Evolutionary conservation across 495 filamentous ascomycete species (phyloP).

Genomic region (Penicillium flavigenum): DNA sequence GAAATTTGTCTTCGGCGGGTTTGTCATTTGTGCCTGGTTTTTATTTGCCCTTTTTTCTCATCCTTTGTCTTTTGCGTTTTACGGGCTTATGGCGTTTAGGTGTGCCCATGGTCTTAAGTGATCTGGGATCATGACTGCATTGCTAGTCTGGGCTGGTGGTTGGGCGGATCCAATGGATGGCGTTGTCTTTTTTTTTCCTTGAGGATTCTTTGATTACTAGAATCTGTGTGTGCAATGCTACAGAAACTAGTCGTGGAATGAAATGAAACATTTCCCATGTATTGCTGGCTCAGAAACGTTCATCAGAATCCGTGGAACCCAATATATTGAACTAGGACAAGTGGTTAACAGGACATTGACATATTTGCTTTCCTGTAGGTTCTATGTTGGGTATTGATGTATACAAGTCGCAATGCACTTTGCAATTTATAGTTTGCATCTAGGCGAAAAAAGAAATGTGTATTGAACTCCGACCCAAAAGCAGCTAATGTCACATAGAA

Average conservation of each 20-base stretch:
- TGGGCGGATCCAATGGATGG: slow-evolving; percentile 27
- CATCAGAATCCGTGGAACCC: not conserved
- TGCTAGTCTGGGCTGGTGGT: slow-evolving; percentile 4
- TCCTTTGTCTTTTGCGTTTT: slow-evolving; percentile 8
- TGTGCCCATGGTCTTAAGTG: slow-evolving; percentile 21
- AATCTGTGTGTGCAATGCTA: not conserved
- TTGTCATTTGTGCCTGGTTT: slow-evolving; percentile 1
- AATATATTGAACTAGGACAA: not conserved
- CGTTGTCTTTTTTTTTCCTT: slow-evolving; percentile 14
- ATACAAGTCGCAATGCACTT: not conserved
- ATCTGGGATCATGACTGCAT: slow-evolving; percentile 12
- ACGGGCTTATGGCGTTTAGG: slow-evolving; percentile 12
- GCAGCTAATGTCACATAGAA: slow-evolving; percentile 31
- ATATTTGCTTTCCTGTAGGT: not conserved
- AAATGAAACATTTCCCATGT: not conserved
- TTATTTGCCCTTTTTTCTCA: slow-evolving; percentile 6
- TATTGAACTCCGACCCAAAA: slow-evolving; percentile 31
- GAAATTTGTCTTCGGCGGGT: not conserved
- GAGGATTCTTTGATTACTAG: not conserved
- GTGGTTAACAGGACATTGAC: not conserved
- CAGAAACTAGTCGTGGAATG: slow-evolving; percentile 9
- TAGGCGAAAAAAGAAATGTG: not conserved
- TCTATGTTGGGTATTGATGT: not conserved
- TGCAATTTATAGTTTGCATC: not conserved
- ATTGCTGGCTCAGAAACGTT: not conserved